Percentiles rank a stretch among this genome's conserved stretches.
These are phyloP conservation scores for Colletotrichum echinochloae DNA, from an alignment of 2,329 filamentous ascomycete species.

Conservation along the genomic window DNA sequence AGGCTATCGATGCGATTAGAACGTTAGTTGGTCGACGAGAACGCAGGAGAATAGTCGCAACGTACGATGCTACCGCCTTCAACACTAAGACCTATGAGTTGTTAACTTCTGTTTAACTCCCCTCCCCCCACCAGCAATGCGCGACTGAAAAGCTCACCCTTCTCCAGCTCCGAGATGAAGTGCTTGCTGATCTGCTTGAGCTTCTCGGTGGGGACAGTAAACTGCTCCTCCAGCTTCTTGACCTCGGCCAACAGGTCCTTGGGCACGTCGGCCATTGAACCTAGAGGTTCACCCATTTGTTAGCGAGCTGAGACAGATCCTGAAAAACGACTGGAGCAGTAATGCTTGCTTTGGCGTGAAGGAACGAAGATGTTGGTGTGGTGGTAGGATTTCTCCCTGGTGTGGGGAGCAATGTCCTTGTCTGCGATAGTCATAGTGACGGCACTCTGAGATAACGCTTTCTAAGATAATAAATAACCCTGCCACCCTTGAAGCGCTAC, in stretches of 20 bases:
- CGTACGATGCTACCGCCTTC: constrained; percentile 94
- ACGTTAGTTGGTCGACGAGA: neutral
- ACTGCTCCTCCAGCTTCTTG: constrained; percentile 83
- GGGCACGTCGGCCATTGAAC: constrained; percentile 91
- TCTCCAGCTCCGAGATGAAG: constrained; percentile 88
- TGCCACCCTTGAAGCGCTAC: neutral
- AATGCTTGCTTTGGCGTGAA: constrained; percentile 37
- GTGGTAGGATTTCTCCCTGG: constrained; percentile 40
- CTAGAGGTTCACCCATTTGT: constrained; percentile 57
- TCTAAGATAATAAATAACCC: constrained; percentile 1
- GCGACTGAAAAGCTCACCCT: constrained; percentile 66
- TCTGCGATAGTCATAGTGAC: constrained; percentile 38
- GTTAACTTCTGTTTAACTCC: constrained; percentile 17
- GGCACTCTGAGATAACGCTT: constrained; percentile 7
- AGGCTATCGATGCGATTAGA: constrained; percentile 67
- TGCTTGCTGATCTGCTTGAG: constrained; percentile 92
- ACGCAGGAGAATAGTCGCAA: constrained; percentile 42
- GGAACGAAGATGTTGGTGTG: constrained; percentile 36
- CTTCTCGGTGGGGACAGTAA: constrained; percentile 81
- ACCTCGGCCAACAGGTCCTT: constrained; percentile 86
- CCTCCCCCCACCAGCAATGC: neutral
- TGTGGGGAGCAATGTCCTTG: constrained; percentile 40
- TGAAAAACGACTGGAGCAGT: constrained; percentile 2
- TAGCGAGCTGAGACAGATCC: constrained; percentile 6
- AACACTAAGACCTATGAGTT: constrained; percentile 75